A percentile compares a stretch with the other conserved stretches of the same genome.
Evolutionary conservation across 169 alveolate species (phyloP).

Genomic region (Eimeria brunetti): DNA sequence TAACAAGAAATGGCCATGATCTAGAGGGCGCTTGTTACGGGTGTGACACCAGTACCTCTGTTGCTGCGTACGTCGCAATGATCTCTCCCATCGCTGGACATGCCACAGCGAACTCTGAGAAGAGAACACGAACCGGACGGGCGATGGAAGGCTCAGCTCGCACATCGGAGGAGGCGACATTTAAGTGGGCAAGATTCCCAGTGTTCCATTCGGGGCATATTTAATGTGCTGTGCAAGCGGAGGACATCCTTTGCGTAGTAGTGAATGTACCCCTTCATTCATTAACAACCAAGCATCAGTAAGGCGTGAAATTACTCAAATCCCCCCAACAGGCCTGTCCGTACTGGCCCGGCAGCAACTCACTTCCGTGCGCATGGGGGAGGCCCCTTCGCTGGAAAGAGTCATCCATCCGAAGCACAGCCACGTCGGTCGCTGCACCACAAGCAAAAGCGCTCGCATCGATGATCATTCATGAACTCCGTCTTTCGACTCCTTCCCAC

Average conservation of each 20-base stretch:
- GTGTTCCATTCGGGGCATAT: not conserved
- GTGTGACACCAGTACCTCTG: constrained; percentile 24
- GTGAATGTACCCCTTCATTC: not conserved
- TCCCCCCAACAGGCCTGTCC: not conserved
- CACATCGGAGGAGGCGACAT: not conserved
- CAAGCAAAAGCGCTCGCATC: not conserved
- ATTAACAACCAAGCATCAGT: not conserved
- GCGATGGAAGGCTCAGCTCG: not conserved
- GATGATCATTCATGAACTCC: not conserved
- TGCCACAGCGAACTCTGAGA: constrained; percentile 13
- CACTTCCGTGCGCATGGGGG: not conserved
- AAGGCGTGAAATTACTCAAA: not conserved
- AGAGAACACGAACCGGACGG: not conserved
- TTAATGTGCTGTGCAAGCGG: not conserved
- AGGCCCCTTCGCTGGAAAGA: not conserved
- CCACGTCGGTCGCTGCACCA: constrained; percentile 54
- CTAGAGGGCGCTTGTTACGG: not conserved
- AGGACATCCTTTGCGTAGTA: not conserved
- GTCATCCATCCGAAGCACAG: constrained; percentile 42
- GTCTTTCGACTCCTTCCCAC: not conserved
- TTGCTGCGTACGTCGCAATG: constrained; percentile 37
- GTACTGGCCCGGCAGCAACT: not conserved
- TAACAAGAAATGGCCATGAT: not conserved
- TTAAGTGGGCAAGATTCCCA: not conserved
- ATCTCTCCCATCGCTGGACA: constrained; percentile 57